Evolutionary conservation across 1,139 yeast species (phyloP), one percentile per base, ranked within the genome.

Genomic region (Magnusiomyces suaveolens): DNA sequence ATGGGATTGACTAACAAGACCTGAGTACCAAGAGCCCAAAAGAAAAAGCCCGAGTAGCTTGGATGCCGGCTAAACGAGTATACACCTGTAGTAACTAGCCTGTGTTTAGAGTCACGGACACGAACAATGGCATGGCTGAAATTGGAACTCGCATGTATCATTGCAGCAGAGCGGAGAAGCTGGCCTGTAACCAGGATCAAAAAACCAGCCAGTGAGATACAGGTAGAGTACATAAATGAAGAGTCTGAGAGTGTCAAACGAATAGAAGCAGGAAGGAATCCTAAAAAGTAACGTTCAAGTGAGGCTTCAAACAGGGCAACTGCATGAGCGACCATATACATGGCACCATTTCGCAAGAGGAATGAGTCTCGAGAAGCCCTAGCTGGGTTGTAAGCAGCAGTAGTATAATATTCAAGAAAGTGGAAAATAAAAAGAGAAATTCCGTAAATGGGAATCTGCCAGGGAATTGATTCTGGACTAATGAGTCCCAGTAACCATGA

Each of bases 11-110:
- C 72, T 56, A 90, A 69, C 60, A 84, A 64, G 52, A 90, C 44
- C 66, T 92, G 95, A 1, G 89, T 75, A 0, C 97, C 97, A 2
- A 90, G 63, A 29, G 94, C 92, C 97, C 97, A 94, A 80, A 88
- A 83, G 65, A 83, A 90, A 67, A 86, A 92, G 0, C 97, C 98
- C 55, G 82, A 78, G 69, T 92, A 92, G 52, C 95, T 84, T 12
- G 98, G 98, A 67, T 92, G 98, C 57, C 98, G 76, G 10, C 80
- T 70, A 21, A 71, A 60, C 1, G 74, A 58, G 68, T 92, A 92
- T 2, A 92, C 73, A 0, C 97, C 98, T 6, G 70, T 61, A 0
- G 87, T 86, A 12, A 92, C 82, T 49, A 92, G 73, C 21, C 63
- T 69, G 65, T 92, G 98, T 52, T 77, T 76, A 0, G 70, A 63